Base-by-base conservation (phyloP, 2,329 filamentous ascomycete species). In the Myriosclerotinia duriaeana region DNA sequence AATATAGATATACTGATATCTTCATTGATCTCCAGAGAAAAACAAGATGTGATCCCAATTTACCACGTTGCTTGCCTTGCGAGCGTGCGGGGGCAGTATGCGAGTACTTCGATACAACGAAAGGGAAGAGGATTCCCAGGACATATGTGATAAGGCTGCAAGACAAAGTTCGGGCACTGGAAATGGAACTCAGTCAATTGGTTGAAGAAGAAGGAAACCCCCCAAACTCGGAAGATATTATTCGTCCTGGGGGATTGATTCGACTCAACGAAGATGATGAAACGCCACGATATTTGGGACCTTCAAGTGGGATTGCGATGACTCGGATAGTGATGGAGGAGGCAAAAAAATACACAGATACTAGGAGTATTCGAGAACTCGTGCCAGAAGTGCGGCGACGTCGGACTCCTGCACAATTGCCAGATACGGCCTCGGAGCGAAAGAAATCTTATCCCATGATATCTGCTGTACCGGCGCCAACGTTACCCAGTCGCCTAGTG, bases 281-380 rank as follows among this genome's bases (percentile, higher is more conserved):
- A 78, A 89, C 86, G 1, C 88, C 91, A 20, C 91, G 94, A 69
- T 98, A 95, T 76, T 82, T 99, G 3, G 95, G 95, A 0, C 91
- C 95, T 3, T 97, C 93, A 59, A 98, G 94, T 77, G 95, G 94
- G 68, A 97, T 97, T 74, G 92, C 93, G 75, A 96, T 98, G 81
- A 96, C 93, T 15, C 88, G 94, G 40, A 84, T 98, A 72, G 89
- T 99, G 14, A 97, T 99, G 90, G 93, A 97, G 77, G 88, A 97
- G 78, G 94, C 94, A 64, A 98, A 97, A 79, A 89, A 93, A 70
- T 96, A 94, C 74, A 96, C 93, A 36, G 90, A 95, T 74, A 90
- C 92, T 6, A 91, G 93, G 77, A 92, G 89, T 71, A 97, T 98
- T 76, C 93, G 92, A 67, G 93, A 97, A 72, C 88, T 98, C 60